Evolutionary conservation across 2,329 filamentous ascomycete species (phyloP), one percentile per base, ranked within the genome.

Genomic region (Emmonsia crescens): DNA sequence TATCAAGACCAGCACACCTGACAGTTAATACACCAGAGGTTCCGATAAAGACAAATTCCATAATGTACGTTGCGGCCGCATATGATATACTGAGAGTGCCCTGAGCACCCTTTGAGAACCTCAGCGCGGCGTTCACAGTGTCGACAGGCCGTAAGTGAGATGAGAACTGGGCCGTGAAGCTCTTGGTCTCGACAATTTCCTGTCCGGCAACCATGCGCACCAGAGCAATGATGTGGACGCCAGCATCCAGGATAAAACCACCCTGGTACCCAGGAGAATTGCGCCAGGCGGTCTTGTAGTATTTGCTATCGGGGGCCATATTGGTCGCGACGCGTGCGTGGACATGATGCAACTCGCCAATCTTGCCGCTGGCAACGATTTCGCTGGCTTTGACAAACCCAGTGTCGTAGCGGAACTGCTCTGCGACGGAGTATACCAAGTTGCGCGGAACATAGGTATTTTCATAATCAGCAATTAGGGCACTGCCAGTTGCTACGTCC

Each of bases 231-330:
- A 80, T 80, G 66, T 85, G 83, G 19, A 85, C 79, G 2, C 83
- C 83, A 2, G 80, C 82, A 62, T 85, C 83, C 1, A 85, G 76
- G 54, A 85, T 65, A 64, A 85, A 85, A 0, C 83, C 83, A 24
- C 83, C 83, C 67, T 85, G 82, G 66, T 84, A 79, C 38, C 76
- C 75, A 0, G 83, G 82, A 19, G 67, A 76, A 69, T 83, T 83
- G 46, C 83, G 79, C 83, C 83, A 85, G 21, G 74, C 70, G 1
- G 82, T 83, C 66, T 80, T 78, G 65, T 76, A 80, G 68, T 84
- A 85, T 70, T 84, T 84, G n/a, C 74, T 76, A 9, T 79, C 82
- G 1, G 72, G 69, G 63, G 74, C 65, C 1, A 84, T 75, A 58
- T 78, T 67, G 1, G 66, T 71, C 48, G 79, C 76, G 52, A 80